phyloP scores from a whole-genome alignment of 2,329 filamentous ascomycete species.

The Colletotrichum chlorophyti region DNA sequence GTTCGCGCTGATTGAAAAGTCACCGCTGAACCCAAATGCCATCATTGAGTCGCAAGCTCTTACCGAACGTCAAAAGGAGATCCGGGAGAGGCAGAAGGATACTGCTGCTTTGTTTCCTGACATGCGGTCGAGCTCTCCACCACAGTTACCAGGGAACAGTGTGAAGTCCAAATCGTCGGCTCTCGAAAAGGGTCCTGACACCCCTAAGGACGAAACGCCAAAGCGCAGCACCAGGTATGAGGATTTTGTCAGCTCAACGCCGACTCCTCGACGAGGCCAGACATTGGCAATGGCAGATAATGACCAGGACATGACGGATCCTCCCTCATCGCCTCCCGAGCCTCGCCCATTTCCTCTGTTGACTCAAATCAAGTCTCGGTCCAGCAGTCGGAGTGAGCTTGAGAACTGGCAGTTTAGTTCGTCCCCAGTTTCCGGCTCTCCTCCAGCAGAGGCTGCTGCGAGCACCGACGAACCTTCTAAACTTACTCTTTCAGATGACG shows the following conservation, averaged over 20 bases:
- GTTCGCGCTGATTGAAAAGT: constrained; percentile 73
- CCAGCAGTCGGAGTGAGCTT: constrained; percentile 46
- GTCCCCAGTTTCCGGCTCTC: constrained; percentile 61
- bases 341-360: constrained; percentile 59
- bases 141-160: constrained; percentile 21
- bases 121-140: constrained; percentile 61
- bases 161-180: constrained; percentile 7
- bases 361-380: constrained; percentile 58
- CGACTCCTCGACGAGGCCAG: constrained; percentile 65
- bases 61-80: constrained; percentile 81
- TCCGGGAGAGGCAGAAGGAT: constrained; percentile 75
- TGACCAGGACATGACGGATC: constrained; percentile 56
- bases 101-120: constrained; percentile 70
- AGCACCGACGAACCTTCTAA: constrained; percentile 26
- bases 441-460: constrained; percentile 36
- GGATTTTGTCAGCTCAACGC: constrained; percentile 64
- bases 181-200: constrained; percentile 25
- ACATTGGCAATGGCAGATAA: constrained; percentile 53
- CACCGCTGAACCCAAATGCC: constrained; percentile 51
- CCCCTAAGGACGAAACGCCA: constrained; percentile 50
- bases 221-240: constrained; percentile 51
- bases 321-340: constrained; percentile 65
- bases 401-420: constrained; percentile 62
- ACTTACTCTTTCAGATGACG: constrained; percentile 21
- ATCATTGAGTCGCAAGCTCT: constrained; percentile 73